These are phyloP conservation scores for Russula griseocarnosa DNA, from an alignment of 768 basidiomycete species.

Conservation along the genomic window DNA sequence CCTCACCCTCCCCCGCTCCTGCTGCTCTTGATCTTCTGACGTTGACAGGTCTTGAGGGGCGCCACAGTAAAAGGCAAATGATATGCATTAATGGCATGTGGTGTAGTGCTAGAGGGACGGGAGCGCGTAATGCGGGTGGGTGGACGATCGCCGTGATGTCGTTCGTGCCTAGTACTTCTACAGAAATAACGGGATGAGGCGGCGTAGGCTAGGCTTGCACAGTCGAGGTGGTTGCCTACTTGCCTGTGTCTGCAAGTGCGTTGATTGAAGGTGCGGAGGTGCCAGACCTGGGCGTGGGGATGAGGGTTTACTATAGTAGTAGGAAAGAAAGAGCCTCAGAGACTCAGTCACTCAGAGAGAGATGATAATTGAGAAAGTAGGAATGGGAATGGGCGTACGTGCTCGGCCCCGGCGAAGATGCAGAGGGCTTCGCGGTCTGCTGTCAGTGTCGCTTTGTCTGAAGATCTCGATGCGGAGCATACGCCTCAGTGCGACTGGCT, in stretches of 20 bases:
- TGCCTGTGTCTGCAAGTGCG: too few species aligned
- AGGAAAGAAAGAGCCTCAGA: too few species aligned
- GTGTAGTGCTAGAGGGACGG: conserved; percentile 86
- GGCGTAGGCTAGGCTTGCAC: too few species aligned
- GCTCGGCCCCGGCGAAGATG: conserved; percentile 89
- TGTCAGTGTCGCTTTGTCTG: conserved; percentile 84
- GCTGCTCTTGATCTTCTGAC: too few species aligned
- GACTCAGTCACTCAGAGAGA: too few species aligned
- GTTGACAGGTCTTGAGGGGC: background rate
- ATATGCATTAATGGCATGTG: conserved; percentile 88
- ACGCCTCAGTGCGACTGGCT: conserved; percentile 76
- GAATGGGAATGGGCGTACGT: conserved; percentile 46
- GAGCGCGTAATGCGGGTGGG: conserved; percentile 79
- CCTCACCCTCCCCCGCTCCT: too few species aligned
- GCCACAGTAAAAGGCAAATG: conserved; percentile 85
- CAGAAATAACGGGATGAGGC: too few species aligned
- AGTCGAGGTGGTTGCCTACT: too few species aligned
- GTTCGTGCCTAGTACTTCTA: conserved; percentile 68
- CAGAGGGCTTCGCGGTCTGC: conserved; percentile 95
- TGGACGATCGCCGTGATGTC: conserved; percentile 95
- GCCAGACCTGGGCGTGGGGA: conserved; percentile 70
- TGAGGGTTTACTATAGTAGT: too few species aligned
- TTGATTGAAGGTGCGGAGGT: too few species aligned
- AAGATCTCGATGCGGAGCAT: too few species aligned
- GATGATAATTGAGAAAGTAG: too few species aligned